Percentiles rank a stretch among this genome's conserved stretches.
These are phyloP conservation scores for Spiraea crenata DNA, from an alignment of 331 rosid species.

Conservation along the genomic window DNA sequence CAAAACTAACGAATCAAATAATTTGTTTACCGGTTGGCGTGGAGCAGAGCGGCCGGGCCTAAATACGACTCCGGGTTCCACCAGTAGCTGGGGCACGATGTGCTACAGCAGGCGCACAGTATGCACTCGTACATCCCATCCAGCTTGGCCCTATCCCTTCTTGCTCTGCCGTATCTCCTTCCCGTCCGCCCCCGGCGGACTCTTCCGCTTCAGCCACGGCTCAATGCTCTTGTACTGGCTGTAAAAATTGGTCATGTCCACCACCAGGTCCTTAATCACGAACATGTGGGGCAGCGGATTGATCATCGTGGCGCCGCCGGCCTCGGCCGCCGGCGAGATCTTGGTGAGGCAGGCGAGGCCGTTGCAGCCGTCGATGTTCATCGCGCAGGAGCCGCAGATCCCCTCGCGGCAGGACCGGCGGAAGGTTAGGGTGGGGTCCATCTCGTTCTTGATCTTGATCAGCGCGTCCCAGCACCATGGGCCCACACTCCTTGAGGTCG, in stretches of 20 bases:
- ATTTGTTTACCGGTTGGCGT: slow-evolving; percentile 71
- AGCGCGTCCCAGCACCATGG: slow-evolving; percentile 97
- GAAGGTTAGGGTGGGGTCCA: slow-evolving; percentile 73
- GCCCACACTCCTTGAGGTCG: slow-evolving; percentile 90
- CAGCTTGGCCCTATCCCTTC: slow-evolving; percentile 78
- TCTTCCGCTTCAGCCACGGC: slow-evolving; percentile 96
- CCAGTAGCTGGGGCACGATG: slow-evolving; percentile 98
- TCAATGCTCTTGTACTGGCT: slow-evolving; percentile 96
- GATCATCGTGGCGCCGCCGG: slow-evolving; percentile 35
- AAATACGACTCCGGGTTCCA: slow-evolving; percentile 95
- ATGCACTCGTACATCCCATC: slow-evolving; percentile 99
- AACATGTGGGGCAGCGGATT: slow-evolving; percentile 93
- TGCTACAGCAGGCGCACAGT: slow-evolving; percentile 91
- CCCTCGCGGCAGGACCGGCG: slow-evolving; percentile 92
- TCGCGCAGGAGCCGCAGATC: slow-evolving; percentile 95
- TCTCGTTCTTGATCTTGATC: slow-evolving; percentile 87
- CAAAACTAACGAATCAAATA: not conserved
- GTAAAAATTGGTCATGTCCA: slow-evolving; percentile 92
- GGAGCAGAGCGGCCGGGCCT: slow-evolving; percentile 92
- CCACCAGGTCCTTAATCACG: slow-evolving; percentile 87
- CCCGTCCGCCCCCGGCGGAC: slow-evolving; percentile 44
- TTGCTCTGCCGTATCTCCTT: slow-evolving; percentile 85
- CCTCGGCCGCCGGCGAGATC: slow-evolving; percentile 31
- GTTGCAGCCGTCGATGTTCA: slow-evolving; percentile 96
- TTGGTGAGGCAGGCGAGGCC: slow-evolving; percentile 85